A percentile compares a stretch with the other conserved stretches of the same genome.
phyloP scores from a whole-genome alignment of 805 yeast genomes.

The Blastobotrys muscicola region DNA sequence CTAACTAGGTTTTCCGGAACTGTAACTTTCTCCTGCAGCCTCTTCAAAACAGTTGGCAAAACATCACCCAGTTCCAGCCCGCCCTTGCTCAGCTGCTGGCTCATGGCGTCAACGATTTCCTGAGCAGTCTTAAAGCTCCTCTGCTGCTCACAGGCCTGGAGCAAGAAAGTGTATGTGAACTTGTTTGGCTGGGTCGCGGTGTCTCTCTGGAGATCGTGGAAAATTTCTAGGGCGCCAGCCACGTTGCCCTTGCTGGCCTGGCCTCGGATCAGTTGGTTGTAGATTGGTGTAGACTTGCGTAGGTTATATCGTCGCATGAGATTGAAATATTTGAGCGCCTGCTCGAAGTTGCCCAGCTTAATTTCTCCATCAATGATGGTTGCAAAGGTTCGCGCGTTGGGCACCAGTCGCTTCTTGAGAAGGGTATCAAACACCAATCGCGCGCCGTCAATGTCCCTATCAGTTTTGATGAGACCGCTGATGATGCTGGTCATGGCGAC shows the following conservation, averaged over 20 bases:
- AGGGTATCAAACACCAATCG: constrained; percentile 38
- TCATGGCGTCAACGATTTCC: constrained; percentile 8
- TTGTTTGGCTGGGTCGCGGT: constrained; percentile 20
- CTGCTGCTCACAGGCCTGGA: constrained; percentile 11
- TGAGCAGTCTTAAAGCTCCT: constrained; percentile 6
- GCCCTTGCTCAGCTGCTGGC: background rate
- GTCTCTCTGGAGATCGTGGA: constrained; percentile 10
- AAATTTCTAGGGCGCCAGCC: constrained; percentile 16
- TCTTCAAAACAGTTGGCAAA: constrained; percentile 6
- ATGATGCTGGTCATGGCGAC: constrained; percentile 44
- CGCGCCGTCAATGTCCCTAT: constrained; percentile 43
- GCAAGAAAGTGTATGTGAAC: constrained; percentile 21
- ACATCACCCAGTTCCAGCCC: constrained; percentile 7
- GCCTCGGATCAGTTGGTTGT: constrained; percentile 25
- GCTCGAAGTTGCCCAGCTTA: constrained; percentile 17
- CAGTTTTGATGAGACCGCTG: constrained; percentile 41
- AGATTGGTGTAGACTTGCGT: constrained; percentile 20
- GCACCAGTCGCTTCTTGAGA: constrained; percentile 25
- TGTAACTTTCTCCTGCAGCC: background rate
- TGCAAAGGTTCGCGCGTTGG: constrained; percentile 21
- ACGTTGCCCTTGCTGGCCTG: constrained; percentile 11
- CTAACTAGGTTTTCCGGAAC: no score
- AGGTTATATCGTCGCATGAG: constrained; percentile 18
- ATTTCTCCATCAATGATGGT: constrained; percentile 26
- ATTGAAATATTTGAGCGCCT: constrained; percentile 16